phyloP scores from a whole-genome alignment of 176 grass and related monocot species.

The Raddia distichophylla region DNA sequence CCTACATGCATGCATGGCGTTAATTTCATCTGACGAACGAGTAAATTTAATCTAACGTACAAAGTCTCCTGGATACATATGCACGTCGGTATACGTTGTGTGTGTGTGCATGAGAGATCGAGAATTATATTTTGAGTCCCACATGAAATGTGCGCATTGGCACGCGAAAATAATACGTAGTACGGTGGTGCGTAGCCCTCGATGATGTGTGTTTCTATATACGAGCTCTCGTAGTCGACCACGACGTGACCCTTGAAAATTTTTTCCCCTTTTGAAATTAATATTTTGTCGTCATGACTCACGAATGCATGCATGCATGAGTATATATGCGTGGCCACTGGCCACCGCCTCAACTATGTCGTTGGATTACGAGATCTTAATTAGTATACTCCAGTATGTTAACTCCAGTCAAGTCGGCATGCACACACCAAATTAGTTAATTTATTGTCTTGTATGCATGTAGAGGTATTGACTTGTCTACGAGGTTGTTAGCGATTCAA shows the following conservation, averaged over 20 bases:
- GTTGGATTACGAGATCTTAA: background rate
- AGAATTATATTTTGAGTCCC: background rate
- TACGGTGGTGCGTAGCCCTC: background rate
- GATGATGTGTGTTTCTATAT: background rate
- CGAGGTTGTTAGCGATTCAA: background rate
- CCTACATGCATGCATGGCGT: too few species aligned
- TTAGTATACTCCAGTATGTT: background rate
- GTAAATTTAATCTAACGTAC: constrained; percentile 13
- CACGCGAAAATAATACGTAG: constrained; percentile 44
- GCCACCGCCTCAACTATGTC: background rate
- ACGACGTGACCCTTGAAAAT: background rate
- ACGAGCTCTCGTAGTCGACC: background rate
- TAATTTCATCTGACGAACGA: background rate
- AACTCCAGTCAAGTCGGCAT: too few species aligned
- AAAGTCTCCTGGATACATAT: background rate
- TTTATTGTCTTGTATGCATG: background rate
- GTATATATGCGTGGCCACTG: too few species aligned
- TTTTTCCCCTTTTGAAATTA: background rate
- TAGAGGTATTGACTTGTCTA: background rate
- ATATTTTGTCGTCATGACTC: too few species aligned
- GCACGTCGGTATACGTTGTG: background rate
- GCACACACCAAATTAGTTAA: background rate
- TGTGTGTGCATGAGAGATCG: too few species aligned
- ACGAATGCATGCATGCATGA: background rate
- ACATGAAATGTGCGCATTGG: constrained; percentile 10